Evolutionary conservation across 164 flowering plant genomes (phyloP).

Genomic region (Chloranthus sessilifolius): DNA sequence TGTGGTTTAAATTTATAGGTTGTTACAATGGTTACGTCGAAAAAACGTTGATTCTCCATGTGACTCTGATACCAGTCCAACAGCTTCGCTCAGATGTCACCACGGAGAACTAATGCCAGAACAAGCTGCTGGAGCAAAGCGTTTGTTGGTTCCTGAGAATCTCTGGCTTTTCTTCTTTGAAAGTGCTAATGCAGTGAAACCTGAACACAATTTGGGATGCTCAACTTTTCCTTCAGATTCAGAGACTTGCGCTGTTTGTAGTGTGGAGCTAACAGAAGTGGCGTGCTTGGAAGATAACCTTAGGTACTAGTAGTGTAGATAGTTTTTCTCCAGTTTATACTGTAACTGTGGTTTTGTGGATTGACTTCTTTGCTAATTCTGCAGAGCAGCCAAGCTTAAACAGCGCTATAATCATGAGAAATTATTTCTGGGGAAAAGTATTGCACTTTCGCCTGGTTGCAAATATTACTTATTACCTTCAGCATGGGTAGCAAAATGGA

Average conservation of each 20-base stretch:
- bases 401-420: conserved; percentile 92
- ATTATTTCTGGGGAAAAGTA: conserved; percentile 54
- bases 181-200: conserved; percentile 57
- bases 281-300: conserved; percentile 62
- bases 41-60: conserved; percentile 71
- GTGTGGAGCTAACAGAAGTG: conserved; percentile 60
- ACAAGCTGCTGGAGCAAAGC: conserved; percentile 80
- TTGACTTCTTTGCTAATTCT: conserved; percentile 28
- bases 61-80: conserved; percentile 91
- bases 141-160: conserved; percentile 70
- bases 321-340: conserved; percentile 1
- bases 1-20: too few species aligned
- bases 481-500: conserved; percentile 84
- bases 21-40: conserved; percentile 86
- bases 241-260: conserved; percentile 57
- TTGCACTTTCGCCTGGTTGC: conserved; percentile 48
- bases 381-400: conserved; percentile 68
- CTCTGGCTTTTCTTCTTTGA: conserved; percentile 79
- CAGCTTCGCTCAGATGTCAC: conserved; percentile 73
- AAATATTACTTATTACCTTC: conserved; percentile 81
- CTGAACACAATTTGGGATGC: conserved; percentile 57
- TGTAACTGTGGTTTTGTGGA: conserved; percentile 2
- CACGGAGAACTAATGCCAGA: conserved; percentile 88
- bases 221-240: conserved; percentile 57
- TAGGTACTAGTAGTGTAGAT: conserved; percentile 52